Conservation (phyloP, 2,329 filamentous ascomycete genomes). For the Paraphoma sp. region DNA sequence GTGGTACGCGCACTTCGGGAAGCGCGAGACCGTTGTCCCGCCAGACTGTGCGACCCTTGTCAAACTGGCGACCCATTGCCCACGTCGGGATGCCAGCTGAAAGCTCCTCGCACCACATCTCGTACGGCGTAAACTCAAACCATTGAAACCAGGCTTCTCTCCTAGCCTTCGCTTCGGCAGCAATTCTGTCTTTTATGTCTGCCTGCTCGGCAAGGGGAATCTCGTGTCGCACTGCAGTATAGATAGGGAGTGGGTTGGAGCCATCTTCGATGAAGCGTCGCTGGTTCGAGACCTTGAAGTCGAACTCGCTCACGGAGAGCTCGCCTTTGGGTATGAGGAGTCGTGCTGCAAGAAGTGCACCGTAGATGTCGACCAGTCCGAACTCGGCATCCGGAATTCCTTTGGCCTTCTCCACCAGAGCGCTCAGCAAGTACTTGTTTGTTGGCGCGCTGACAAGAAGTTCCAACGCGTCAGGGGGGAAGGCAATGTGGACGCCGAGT, state of each 20-base stretch:
- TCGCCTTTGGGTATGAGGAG: constrained; percentile 88
- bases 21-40: constrained; percentile 71
- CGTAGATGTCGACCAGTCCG: constrained; percentile 92
- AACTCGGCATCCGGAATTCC: constrained; percentile 82
- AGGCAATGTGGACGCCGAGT: constrained; percentile 87
- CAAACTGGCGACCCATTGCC: constrained; percentile 85
- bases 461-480: constrained; percentile 82
- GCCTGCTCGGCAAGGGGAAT: constrained; percentile 72
- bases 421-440: constrained; percentile 87
- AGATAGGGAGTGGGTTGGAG: constrained; percentile 87
- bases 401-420: constrained; percentile 88
- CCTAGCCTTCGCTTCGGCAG: constrained; percentile 54
- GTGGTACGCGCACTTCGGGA: constrained; percentile 82
- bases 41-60: constrained; percentile 71
- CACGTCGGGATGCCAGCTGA: constrained; percentile 92
- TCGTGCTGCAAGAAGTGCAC: constrained; percentile 81
- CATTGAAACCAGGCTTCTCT: constrained; percentile 93
- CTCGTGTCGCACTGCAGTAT: constrained; percentile 93
- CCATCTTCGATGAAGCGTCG: constrained; percentile 76
- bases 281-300: constrained; percentile 93
- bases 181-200: constrained; percentile 40
- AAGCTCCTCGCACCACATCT: constrained; percentile 94
- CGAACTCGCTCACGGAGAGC: constrained; percentile 73
- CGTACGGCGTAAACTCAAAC: constrained; percentile 91
- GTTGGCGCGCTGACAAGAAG: constrained; percentile 88